Percentiles rank a stretch among this genome's conserved stretches.
These are phyloP conservation scores for Byssothecium circinans DNA, from an alignment of 2,329 filamentous ascomycete genomes.

Conservation along the genomic window DNA sequence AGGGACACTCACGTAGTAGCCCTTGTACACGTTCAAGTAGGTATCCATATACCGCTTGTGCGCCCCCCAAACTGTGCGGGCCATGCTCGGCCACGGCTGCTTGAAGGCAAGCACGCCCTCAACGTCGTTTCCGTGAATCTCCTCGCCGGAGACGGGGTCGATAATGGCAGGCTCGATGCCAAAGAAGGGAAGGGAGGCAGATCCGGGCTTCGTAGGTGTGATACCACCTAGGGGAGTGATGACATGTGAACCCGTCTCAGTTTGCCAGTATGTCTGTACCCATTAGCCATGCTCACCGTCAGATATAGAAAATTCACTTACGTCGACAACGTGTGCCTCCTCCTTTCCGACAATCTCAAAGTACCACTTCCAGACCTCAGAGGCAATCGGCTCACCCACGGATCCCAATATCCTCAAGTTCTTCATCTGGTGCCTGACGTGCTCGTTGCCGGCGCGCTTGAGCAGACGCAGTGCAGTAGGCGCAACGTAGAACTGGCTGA, in stretches of 20 bases:
- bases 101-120: slow-evolving; percentile 97
- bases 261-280: slow-evolving; percentile 96
- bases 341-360: slow-evolving; percentile 92
- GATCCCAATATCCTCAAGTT: slow-evolving; percentile 87
- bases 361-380: slow-evolving; percentile 99
- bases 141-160: slow-evolving; percentile 90
- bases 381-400: slow-evolving; percentile 95
- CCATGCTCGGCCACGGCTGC: slow-evolving; percentile 98
- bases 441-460: slow-evolving; percentile 92
- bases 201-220: slow-evolving; percentile 94
- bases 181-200: slow-evolving; percentile 95
- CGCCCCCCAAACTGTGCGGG: slow-evolving; percentile 93
- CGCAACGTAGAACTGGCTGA: slow-evolving; percentile 98
- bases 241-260: slow-evolving; percentile 94
- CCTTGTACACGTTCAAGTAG: slow-evolving; percentile 96
- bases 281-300: slow-evolving; percentile 18
- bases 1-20: slow-evolving; percentile 78
- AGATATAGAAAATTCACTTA: slow-evolving; percentile 56
- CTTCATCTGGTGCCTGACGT: slow-evolving; percentile 87
- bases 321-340: slow-evolving; percentile 90
- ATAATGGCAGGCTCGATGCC: slow-evolving; percentile 97
- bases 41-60: slow-evolving; percentile 99
- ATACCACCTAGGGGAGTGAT: slow-evolving; percentile 92
- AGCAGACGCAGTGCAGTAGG: slow-evolving; percentile 89
- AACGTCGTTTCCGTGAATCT: slow-evolving; percentile 93